Base-by-base conservation (phyloP, 805 yeast species). In the Lipomyces kockii region DNA sequence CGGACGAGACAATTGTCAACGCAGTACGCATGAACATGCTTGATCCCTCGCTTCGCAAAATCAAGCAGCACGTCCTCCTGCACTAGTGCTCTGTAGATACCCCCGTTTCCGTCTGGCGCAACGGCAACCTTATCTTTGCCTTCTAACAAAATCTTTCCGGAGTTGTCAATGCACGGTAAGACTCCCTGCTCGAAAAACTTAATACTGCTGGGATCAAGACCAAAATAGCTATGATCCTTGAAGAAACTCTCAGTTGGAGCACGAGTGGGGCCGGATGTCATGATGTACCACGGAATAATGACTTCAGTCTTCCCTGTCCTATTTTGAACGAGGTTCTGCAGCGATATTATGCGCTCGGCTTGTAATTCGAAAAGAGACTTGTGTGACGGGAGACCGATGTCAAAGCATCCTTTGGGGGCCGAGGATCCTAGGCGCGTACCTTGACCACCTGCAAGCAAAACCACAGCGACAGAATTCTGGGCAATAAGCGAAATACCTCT, bases 81-180 rank as follows among this genome's bases (percentile, higher is more conserved):
- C 73, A 81, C 79, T 52, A 95, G 83, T 0, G 97, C 98, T 75
- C 87, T 89, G 81, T 95, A 95, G 61, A 95, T 82, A 1, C 99
- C 99, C 66, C 99, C 99, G 77, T 95, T 95, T 0, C 99, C 99
- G 78, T 95, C 98, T 1, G 99, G 99, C 6, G 97, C 90, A 74
- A 90, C 89, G 34, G 92, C 88, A 51, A 91, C 83, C 32, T 83
- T 79, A 54, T 80, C 75, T 55, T 83, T 81, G 7, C 86, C 77
- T 69, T 86, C 87, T 76, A 92, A 76, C 65, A 93, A 83, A 72
- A 95, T 85, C 74, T 88, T 85, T 53, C 98, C 99, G 34, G 85
- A 85, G 58, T 81, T 72, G 73, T 86, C 85, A 70, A 95, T 87
- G 67, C 98, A 96, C 12, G 99, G 99, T 71, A 95, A 83, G 1